Conservation (phyloP, 441 rosid species). For the Codiaeum variegatum region DNA sequence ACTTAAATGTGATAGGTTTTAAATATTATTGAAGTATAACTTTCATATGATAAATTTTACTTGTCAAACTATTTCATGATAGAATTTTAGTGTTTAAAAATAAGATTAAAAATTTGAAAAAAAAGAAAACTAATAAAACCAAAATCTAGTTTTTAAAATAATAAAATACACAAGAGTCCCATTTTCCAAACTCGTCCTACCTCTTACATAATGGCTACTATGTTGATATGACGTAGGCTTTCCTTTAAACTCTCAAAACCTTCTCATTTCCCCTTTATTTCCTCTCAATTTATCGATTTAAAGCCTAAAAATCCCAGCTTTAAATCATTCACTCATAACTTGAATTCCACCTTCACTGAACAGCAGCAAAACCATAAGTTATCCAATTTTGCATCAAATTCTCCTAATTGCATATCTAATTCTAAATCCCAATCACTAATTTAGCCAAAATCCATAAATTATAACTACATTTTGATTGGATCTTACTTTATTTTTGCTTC, state of each 20-base stretch:
- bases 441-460: conserved; percentile 8
- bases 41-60: too few relatives aligned
- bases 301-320: too few relatives aligned
- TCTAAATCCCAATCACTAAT: not conserved
- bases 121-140: too few relatives aligned
- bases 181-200: too few relatives aligned
- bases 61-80: too few relatives aligned
- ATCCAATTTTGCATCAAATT: conserved; percentile 4
- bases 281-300: not conserved
- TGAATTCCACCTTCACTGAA: conserved; percentile 7
- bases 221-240: conserved; percentile 26
- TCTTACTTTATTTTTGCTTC: conserved; percentile 1
- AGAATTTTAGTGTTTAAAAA: too few relatives aligned
- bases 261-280: conserved; percentile 5
- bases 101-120: too few relatives aligned
- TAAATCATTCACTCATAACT: not conserved
- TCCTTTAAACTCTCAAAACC: conserved; percentile 16
- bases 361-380: conserved; percentile 7
- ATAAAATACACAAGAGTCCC: too few relatives aligned
- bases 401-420: not conserved
- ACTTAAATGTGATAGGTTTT: too few relatives aligned
- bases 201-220: conserved; percentile 23
- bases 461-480: conserved; percentile 2
- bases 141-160: too few relatives aligned
- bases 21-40: too few relatives aligned